Percentiles rank a stretch among this genome's conserved stretches.
Conservation (phyloP, 495 filamentous ascomycete species). For the Neurospora sp. region DNA sequence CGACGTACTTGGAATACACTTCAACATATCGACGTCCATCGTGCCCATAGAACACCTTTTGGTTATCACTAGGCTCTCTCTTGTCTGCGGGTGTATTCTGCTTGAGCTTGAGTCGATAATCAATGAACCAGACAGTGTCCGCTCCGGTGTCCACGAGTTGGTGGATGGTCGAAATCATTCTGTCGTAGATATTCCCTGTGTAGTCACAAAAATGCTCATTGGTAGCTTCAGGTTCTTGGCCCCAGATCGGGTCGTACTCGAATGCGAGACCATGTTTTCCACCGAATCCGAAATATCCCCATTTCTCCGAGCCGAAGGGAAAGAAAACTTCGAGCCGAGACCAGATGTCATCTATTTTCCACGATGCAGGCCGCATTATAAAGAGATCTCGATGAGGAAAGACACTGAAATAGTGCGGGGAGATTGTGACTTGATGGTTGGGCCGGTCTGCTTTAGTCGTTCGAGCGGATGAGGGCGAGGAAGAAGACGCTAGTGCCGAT, state of each 20-base stretch:
- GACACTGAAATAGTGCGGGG: not conserved
- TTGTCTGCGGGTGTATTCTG: not conserved
- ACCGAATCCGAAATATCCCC: not conserved
- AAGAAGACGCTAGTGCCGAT: not conserved
- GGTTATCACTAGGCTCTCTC: not conserved
- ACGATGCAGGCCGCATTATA: not conserved
- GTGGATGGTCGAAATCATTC: not conserved
- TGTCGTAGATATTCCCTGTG: not conserved
- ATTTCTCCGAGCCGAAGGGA: not conserved
- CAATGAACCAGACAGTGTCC: not conserved
- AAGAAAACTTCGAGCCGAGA: not conserved
- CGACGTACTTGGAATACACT: not conserved
- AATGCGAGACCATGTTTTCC: not conserved
- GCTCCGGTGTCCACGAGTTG: no score
- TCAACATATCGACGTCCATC: not conserved
- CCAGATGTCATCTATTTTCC: not conserved
- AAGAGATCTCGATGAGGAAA: not conserved
- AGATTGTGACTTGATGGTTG: not conserved
- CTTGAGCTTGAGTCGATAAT: not conserved
- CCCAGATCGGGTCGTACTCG: not conserved
- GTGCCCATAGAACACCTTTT: not conserved
- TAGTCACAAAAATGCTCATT: no score
- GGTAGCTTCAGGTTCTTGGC: no score
- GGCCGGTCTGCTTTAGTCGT: not conserved
- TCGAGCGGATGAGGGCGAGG: not conserved